Percentiles rank a stretch among this genome's conserved stretches.
phyloP scores from a whole-genome alignment of 2,329 filamentous ascomycete genomes.

The Periconia digitata region DNA sequence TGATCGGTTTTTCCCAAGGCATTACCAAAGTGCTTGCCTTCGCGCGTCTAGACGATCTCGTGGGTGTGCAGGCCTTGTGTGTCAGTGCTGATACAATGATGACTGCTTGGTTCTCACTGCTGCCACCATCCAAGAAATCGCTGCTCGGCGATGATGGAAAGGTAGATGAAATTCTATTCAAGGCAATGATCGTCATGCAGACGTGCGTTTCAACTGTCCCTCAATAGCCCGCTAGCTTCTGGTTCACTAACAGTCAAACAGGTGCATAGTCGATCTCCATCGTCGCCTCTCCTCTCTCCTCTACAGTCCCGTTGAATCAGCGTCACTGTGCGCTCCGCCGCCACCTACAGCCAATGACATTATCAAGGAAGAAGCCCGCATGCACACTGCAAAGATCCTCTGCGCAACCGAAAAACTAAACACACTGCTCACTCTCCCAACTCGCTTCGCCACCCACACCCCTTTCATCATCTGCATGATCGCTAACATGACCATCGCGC shows the following conservation, averaged over 20 bases:
- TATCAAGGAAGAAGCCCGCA: slow-evolving; percentile 17
- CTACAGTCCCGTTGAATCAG: slow-evolving; percentile 18
- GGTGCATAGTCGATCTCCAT: slow-evolving; percentile 26
- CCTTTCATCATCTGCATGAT: slow-evolving; percentile 34
- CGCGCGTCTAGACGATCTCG: slow-evolving; percentile 10
- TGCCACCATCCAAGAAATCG: slow-evolving; percentile 69
- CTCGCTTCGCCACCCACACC: slow-evolving; percentile 19
- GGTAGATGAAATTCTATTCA: slow-evolving; percentile 85
- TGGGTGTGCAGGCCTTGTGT: slow-evolving; percentile 14
- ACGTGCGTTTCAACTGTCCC: slow-evolving; percentile 17
- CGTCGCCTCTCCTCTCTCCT: slow-evolving; percentile 19
- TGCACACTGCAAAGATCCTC: slow-evolving; percentile 28
- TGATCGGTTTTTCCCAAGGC: slow-evolving; percentile 74
- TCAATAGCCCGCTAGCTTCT: background rate
- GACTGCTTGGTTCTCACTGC: slow-evolving; percentile 73
- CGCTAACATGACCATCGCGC: slow-evolving; percentile 26
- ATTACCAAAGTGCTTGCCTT: slow-evolving; percentile 67
- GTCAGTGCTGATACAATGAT: slow-evolving; percentile 53
- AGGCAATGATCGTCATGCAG: slow-evolving; percentile 54
- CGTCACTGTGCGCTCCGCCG: slow-evolving; percentile 24
- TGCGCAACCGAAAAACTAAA: slow-evolving; percentile 19
- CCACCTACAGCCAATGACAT: slow-evolving; percentile 15
- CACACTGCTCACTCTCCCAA: slow-evolving; percentile 24
- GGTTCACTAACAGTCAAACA: background rate
- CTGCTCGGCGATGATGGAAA: slow-evolving; percentile 67